A percentile compares a stretch with the other conserved stretches of the same genome.
phyloP scores from a whole-genome alignment of 805 yeast genomes.

The Candida manassasensis region DNA sequence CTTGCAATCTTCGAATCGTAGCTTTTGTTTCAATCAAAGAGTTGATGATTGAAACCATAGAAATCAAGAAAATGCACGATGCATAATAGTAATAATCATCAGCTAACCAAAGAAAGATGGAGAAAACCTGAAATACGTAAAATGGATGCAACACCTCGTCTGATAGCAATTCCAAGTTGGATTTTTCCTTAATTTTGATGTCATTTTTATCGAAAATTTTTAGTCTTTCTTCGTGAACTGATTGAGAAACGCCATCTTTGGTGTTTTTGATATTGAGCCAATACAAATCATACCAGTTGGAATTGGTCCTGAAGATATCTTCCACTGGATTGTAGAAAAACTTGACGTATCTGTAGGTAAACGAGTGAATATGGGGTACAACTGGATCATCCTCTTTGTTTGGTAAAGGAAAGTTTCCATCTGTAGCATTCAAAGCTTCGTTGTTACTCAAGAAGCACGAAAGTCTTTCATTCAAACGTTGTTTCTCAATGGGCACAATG shows the following conservation, averaged over 20 bases:
- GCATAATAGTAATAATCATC: conserved; percentile 96
- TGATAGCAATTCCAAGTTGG: conserved; percentile 57
- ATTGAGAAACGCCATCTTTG: conserved; percentile 68
- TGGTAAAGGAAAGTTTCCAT: conserved; percentile 18
- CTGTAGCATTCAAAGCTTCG: conserved; percentile 20
- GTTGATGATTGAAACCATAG: conserved; percentile 72
- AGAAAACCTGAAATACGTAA: conserved; percentile 89
- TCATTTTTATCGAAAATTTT: conserved; percentile 75
- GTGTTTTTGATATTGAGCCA: conserved; percentile 63
- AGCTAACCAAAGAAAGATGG: conserved; percentile 84
- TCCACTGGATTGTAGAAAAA: conserved; percentile 82
- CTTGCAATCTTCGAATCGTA: conserved; percentile 66
- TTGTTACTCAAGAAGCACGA: conserved; percentile 54
- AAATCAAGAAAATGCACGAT: conserved; percentile 81
- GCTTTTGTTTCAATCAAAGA: conserved; percentile 82
- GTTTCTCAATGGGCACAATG: conserved; percentile 50
- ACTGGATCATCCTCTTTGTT: conserved; percentile 49
- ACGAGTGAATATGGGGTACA: conserved; percentile 64
- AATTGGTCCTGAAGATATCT: conserved; percentile 78
- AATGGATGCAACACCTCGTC: conserved; percentile 95
- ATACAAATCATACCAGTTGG: conserved; percentile 77
- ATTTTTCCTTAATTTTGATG: conserved; percentile 71
- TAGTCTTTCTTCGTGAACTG: conserved; percentile 60
- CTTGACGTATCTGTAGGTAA: conserved; percentile 78
- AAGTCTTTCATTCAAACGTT: conserved; percentile 65